Evolutionary conservation across 176 grass and related monocot genomes (phyloP), one percentile per base, ranked within the genome.

Genomic region (Musa itinerans): DNA sequence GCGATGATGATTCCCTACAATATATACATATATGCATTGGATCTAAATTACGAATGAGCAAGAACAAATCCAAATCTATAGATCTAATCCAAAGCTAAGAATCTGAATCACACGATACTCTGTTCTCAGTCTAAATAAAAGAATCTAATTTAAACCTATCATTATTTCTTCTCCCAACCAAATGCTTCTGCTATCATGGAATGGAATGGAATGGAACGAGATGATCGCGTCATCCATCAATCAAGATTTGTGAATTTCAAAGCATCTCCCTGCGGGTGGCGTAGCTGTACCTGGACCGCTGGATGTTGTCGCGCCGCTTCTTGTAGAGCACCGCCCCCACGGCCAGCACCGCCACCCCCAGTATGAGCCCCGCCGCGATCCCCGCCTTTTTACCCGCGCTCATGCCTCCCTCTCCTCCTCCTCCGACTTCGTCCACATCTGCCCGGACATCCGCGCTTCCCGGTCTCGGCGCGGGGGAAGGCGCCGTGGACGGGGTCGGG

Each of bases 281-380:
- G 90, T 93, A 91, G 11, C 85, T 83, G 84, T 93, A 98, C 84
- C 84, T 90, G 75, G 90, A 88, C 22, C 88, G 76, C 34, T 79
- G 87, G 86, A 93, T 84, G 78, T 93, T 97, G 68, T 85, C 86
- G 54, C 81, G 81, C 62, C 93, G 84, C 84, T 80, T 97, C 76
- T 79, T 83, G 86, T 84, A 97, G 2, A 91, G 79, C n/a, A 85
- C 56, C 19, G 23, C 65, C 29, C 61, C 88, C 19, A 87, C 80
- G 1, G 83, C 86, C 16, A 91, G 77, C 11, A 89, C 65, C 14
- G 78, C 90, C 12, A 80, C 80, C 3, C 84, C 90, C 8, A 85
- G 48, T 76, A 93, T 85, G 0, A 81, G 71, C 69, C 88, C 86
- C 1, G 87, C 77, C 1, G 84, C 94, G 0, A 87, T 85, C 48